These are phyloP conservation scores for Monosporascus sp. DNA, from an alignment of 2,329 filamentous ascomycete species.

Conservation along the genomic window DNA sequence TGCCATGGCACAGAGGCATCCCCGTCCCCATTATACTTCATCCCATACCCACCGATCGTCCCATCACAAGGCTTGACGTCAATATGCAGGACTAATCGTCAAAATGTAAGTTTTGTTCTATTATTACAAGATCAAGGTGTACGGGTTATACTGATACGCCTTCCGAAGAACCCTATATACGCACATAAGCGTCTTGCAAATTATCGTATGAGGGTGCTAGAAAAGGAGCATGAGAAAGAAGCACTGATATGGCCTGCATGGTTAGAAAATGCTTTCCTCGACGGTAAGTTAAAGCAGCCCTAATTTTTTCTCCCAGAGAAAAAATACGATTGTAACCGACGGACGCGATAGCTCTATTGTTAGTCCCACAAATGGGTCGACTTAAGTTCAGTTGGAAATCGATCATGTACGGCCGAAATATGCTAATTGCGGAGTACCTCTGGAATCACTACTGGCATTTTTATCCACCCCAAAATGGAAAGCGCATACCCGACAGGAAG, in stretches of 20 bases:
- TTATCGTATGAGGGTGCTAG: conserved; percentile 60
- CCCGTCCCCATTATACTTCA: too few relatives aligned
- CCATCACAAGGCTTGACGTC: too few relatives aligned
- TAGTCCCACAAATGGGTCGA: conserved; percentile 62
- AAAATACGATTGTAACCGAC: conserved; percentile 10
- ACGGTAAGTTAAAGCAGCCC: conserved; percentile 44
- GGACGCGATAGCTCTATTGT: conserved; percentile 46
- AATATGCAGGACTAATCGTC: too few relatives aligned
- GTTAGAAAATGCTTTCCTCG: conserved; percentile 61
- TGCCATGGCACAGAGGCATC: too few relatives aligned
- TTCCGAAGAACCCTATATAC: conserved; percentile 51
- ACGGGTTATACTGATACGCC: too few relatives aligned
- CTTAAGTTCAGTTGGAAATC: conserved; percentile 62
- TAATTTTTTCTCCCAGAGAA: conserved; percentile 1
- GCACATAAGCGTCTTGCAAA: conserved; percentile 58
- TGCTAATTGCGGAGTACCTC: conserved; percentile 65
- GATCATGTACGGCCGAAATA: conserved; percentile 62
- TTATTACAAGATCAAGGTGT: too few relatives aligned
- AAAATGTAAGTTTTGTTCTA: too few relatives aligned
- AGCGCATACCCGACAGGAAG: conserved; percentile 39
- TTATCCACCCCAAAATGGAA: conserved; percentile 37
- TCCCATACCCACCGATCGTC: too few relatives aligned
- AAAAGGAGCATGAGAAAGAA: conserved; percentile 55
- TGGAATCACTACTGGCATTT: conserved; percentile 44
- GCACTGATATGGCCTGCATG: conserved; percentile 58